Percentiles rank a stretch among this genome's conserved stretches.
phyloP scores from a whole-genome alignment of 305 asterid genomes.

The Fraxinus velutina region DNA sequence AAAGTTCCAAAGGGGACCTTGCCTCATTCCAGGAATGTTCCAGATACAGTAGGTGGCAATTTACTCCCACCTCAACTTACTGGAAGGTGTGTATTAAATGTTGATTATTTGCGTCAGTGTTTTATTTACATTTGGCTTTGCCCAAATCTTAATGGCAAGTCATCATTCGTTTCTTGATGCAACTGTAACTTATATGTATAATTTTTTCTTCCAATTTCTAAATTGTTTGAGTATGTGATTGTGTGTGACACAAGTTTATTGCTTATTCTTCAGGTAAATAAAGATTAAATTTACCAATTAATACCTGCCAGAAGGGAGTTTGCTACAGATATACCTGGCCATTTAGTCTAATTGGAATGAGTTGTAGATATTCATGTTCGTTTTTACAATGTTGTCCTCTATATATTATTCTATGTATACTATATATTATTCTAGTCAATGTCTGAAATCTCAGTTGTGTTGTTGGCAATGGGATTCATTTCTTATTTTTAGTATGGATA shows the following conservation, averaged over 20 bases:
- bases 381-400: neutral
- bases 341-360: neutral
- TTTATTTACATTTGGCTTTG: neutral
- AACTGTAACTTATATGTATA: neutral
- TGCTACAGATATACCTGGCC: neutral
- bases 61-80: conserved; percentile 80
- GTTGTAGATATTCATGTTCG: conserved; percentile 3
- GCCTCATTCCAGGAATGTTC: conserved; percentile 58
- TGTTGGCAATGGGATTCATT: neutral
- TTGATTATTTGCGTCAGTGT: neutral
- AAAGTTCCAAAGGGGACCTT: conserved; percentile 65
- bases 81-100: conserved; percentile 56
- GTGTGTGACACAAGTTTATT: neutral
- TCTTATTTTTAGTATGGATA: neutral
- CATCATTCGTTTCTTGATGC: neutral
- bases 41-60: conserved; percentile 62
- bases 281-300: neutral
- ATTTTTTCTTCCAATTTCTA: neutral
- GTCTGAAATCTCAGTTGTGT: neutral
- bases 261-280: neutral
- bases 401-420: neutral
- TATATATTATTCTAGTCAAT: neutral
- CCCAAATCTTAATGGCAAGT: neutral
- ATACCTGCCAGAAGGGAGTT: neutral
- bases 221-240: neutral